Conservation (phyloP, 208 protist species). For the Endotrypanum monterogeii region DNA sequence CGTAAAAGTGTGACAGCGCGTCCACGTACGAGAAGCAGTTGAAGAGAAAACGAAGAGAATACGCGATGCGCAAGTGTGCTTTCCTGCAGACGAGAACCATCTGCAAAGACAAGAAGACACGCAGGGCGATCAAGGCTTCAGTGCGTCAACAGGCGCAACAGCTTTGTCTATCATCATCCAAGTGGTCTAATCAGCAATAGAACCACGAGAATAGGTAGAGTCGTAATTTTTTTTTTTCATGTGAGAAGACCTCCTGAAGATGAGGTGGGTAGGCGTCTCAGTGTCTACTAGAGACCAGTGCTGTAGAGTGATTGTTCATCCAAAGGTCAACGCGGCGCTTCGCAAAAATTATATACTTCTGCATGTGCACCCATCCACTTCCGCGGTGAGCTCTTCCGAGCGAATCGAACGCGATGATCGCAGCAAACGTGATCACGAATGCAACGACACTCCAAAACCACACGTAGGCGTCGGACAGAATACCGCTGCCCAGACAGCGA, state of each 20-base stretch:
- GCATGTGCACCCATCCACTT: slow-evolving; percentile 74
- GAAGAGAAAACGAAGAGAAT: background rate
- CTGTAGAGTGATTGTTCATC: slow-evolving; percentile 59
- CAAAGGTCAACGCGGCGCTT: slow-evolving; percentile 65
- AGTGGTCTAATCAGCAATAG: background rate
- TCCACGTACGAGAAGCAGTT: background rate
- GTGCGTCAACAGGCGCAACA: background rate
- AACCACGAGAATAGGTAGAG: background rate
- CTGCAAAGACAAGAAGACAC: background rate
- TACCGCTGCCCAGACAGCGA: slow-evolving; percentile 24
- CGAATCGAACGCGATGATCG: slow-evolving; percentile 44
- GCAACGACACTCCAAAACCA: slow-evolving; percentile 79
- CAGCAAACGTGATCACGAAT: slow-evolving; percentile 44
- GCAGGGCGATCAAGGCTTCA: background rate
- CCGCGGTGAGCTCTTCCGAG: slow-evolving; percentile 40
- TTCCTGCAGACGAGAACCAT: background rate
- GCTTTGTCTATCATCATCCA: background rate
- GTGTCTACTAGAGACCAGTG: slow-evolving; percentile 32
- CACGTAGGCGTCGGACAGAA: slow-evolving; percentile 47
- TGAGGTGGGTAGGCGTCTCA: slow-evolving; percentile 11
- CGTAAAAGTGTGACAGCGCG: background rate
- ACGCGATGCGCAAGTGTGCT: background rate
- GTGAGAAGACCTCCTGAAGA: background rate
- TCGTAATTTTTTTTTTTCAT: background rate
- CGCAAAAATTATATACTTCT: slow-evolving; percentile 83